Base-by-base conservation (phyloP, 768 basidiomycete genomes). In the Boletus pseudopeckii region DNA sequence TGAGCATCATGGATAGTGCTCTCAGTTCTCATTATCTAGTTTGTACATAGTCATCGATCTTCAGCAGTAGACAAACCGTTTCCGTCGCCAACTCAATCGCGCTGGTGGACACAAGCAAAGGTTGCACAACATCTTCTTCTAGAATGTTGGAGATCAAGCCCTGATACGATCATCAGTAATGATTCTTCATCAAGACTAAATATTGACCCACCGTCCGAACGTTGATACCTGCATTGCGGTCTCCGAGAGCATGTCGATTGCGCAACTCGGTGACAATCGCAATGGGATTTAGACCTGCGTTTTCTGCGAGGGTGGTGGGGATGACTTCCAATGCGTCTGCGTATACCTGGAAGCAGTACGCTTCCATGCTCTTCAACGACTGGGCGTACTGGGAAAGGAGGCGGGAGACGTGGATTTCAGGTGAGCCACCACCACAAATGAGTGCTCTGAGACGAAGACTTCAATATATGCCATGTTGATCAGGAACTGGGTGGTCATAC, bases 261-360 rank as follows among this genome's bases (percentile, higher is more conserved):
- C 97, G 84, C 50, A 99, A 78, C 67, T 99, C 97, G 26, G 97
- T 99, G 50, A 99, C 95, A 67, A 99, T 98, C 7, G 92, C 87
- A 60, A 99, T 98, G 7, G 97, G 93, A 73, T 98, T 97, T 53
- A 99, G 78, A 40, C 97, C 97, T 22, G 97, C 97, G 68, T 99
- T 99, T 75, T 99, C 97, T 24, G 97, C 97, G 20, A 99, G 79
- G 0, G 97, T 99, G 3, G 88, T 96, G 5, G 97, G 97, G 57
- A 99, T 98, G 57, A 98, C 90, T 71, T 98, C 97, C 45, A 99
- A 80, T 1, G 97, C 94, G 64, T 98, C 96, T 28, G 97, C 95
- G 66, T 93, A 99, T 4, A 94, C 95, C 64, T 97, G 92, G 85
- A 98, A 97, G 72, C 97, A 98, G 72, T 98, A 98, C 9, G 96